phyloP scores from a whole-genome alignment of 2,329 filamentous ascomycete species.

The Colletotrichum scovillei region DNA sequence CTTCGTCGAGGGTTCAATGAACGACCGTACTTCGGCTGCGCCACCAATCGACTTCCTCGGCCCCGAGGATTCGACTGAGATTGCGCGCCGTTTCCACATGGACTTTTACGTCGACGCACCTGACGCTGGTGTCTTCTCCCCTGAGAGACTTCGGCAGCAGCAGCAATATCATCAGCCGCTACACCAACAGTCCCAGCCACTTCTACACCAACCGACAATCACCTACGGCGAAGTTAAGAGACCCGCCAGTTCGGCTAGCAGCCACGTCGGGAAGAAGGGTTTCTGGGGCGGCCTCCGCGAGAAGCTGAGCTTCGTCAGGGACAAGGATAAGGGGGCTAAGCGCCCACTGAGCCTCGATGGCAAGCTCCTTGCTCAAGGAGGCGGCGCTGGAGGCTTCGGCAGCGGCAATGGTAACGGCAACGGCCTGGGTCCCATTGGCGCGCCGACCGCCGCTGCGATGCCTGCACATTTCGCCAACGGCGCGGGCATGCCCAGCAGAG shows the following conservation, averaged over 20 bases:
- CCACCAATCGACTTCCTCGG: constrained; percentile 77
- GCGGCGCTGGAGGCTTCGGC: constrained; percentile 17
- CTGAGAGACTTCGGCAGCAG: constrained; percentile 23
- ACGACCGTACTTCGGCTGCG: constrained; percentile 77
- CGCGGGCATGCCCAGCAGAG: constrained; percentile 50
- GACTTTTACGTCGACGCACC: constrained; percentile 37
- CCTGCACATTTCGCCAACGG: constrained; percentile 15
- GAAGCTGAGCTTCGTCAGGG: constrained; percentile 40
- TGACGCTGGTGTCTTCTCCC: constrained; percentile 33
- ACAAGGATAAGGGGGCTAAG: constrained; percentile 35
- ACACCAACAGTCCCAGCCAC: constrained; percentile 23
- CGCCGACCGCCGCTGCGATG: constrained; percentile 5
- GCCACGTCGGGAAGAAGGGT: constrained; percentile 38
- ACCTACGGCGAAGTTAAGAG: constrained; percentile 32
- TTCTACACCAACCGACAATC: constrained; percentile 21
- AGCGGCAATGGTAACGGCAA: background rate
- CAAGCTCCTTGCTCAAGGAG: constrained; percentile 31
- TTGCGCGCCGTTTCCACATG: constrained; percentile 40
- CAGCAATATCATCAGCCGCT: constrained; percentile 27
- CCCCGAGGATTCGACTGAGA: constrained; percentile 43
- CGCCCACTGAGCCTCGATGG: constrained; percentile 37
- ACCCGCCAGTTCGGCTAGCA: constrained; percentile 34
- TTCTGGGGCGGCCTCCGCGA: constrained; percentile 46
- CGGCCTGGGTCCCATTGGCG: background rate
- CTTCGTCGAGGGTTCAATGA: constrained; percentile 88